A percentile compares a stretch with the other conserved stretches of the same genome.
These are phyloP conservation scores for Alliaria petiolata DNA, from an alignment of 345 rosid species.

Conservation along the genomic window DNA sequence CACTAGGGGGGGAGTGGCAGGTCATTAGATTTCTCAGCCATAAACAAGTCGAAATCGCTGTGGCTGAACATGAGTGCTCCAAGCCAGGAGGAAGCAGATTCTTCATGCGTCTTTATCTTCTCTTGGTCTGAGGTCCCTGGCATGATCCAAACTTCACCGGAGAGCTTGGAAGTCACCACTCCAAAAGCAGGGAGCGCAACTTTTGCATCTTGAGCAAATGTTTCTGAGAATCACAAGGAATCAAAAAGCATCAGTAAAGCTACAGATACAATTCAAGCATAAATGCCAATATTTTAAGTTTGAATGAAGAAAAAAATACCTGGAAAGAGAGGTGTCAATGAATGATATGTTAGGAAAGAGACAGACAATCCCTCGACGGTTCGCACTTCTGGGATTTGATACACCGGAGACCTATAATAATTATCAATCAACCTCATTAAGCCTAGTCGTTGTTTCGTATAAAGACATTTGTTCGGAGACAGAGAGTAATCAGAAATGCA, in stretches of 20 bases:
- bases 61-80: constrained; percentile 35
- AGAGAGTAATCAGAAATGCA: too few species aligned
- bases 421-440: too few species aligned
- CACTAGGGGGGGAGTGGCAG: background rate
- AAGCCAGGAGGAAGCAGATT: constrained; percentile 44
- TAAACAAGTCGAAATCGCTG: constrained; percentile 43
- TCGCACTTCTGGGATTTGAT: constrained; percentile 24
- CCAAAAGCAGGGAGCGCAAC: constrained; percentile 40
- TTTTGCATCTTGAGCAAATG: background rate
- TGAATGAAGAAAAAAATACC: too few species aligned
- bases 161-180: constrained; percentile 39
- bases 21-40: constrained; percentile 27
- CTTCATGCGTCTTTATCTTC: constrained; percentile 11
- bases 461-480: too few species aligned
- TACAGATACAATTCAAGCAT: too few species aligned
- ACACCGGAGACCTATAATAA: constrained; percentile 8
- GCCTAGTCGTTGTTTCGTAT: too few species aligned
- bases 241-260: too few species aligned
- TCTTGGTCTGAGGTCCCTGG: constrained; percentile 29
- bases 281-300: too few species aligned
- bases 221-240: background rate
- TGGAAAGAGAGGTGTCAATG: constrained; percentile 23
- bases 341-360: constrained; percentile 45
- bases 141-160: constrained; percentile 32
- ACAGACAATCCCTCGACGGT: constrained; percentile 33